Conservation (phyloP, 1,139 yeast species). For the Debaryomyces coudertii region DNA sequence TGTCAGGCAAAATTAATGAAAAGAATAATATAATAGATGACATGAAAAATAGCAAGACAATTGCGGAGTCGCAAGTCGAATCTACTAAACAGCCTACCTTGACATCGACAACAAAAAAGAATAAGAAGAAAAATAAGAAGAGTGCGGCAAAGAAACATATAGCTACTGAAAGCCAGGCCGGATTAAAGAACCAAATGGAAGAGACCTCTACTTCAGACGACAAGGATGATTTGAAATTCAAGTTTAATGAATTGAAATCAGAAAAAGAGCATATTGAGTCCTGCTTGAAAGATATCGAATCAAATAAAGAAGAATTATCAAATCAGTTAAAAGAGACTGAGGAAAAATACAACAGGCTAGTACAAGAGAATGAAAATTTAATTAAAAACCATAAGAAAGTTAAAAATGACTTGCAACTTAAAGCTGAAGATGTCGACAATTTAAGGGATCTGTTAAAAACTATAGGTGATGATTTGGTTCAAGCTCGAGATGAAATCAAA, state of each 20-base stretch:
- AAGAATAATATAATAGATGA: slow-evolving; percentile 6
- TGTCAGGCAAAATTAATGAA: slow-evolving; percentile 8
- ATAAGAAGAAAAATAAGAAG: slow-evolving; percentile 19
- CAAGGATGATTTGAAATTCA: not conserved
- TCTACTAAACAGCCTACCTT: not conserved
- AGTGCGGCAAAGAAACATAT: not conserved
- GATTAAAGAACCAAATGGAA: not conserved
- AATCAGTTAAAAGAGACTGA: slow-evolving; percentile 13
- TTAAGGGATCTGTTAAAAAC: slow-evolving; percentile 73
- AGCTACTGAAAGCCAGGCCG: not conserved
- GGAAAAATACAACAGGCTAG: slow-evolving; percentile 13
- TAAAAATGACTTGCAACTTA: slow-evolving; percentile 27
- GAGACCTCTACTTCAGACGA: not conserved
- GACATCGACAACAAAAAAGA: slow-evolving; percentile 15
- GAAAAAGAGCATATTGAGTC: slow-evolving; percentile 6
- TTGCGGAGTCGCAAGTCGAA: not conserved
- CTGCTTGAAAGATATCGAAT: slow-evolving; percentile 1
- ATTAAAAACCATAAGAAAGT: slow-evolving; percentile 17
- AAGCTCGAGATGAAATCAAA: slow-evolving; percentile 47
- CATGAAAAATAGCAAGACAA: slow-evolving; percentile 10
- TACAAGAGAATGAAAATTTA: slow-evolving; percentile 23
- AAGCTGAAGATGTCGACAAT: slow-evolving; percentile 56
- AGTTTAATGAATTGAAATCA: slow-evolving; percentile 1
- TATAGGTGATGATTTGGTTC: slow-evolving; percentile 76
- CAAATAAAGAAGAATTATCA: slow-evolving; percentile 12